These are phyloP conservation scores for Cavenderia fasciculata DNA, from an alignment of 78 protist species.

Conservation along the genomic window DNA sequence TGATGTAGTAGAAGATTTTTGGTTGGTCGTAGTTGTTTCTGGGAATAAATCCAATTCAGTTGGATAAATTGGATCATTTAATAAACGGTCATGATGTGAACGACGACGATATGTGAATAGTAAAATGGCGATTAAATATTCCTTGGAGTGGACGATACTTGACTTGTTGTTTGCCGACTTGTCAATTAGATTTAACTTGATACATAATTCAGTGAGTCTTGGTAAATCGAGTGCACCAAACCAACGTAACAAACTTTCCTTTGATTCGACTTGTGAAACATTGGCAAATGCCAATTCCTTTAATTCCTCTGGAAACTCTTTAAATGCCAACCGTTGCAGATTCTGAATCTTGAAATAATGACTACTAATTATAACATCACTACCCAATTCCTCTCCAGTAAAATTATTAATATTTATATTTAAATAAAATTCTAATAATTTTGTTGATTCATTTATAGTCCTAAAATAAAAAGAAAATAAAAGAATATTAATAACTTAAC, in stretches of 20 bases:
- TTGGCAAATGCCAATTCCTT: constrained; percentile 76
- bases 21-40: neutral
- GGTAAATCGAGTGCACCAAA: constrained; percentile 25
- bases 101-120: constrained; percentile 1
- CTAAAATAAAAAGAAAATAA: constrained; percentile 57
- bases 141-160: neutral
- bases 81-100: constrained; percentile 80
- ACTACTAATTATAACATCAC: constrained; percentile 41
- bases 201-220: constrained; percentile 22
- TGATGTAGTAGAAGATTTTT: neutral
- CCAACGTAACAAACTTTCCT: neutral
- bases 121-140: constrained; percentile 63
- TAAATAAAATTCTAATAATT: constrained; percentile 10
- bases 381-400: constrained; percentile 87
- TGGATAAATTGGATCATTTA: constrained; percentile 89
- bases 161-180: neutral
- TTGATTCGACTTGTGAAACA: constrained; percentile 73
- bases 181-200: neutral
- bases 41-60: constrained; percentile 40
- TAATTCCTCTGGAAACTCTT: constrained; percentile 67
- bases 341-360: constrained; percentile 77
- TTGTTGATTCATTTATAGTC: constrained; percentile 4
- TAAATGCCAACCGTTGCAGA: constrained; percentile 83
- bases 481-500: constrained; percentile 19
- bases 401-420: constrained; percentile 87